Evolutionary conservation across 371 early-diverging fungal species (phyloP), one percentile per base, ranked within the genome.

Genomic region (Syncephalis plumigaleata): DNA sequence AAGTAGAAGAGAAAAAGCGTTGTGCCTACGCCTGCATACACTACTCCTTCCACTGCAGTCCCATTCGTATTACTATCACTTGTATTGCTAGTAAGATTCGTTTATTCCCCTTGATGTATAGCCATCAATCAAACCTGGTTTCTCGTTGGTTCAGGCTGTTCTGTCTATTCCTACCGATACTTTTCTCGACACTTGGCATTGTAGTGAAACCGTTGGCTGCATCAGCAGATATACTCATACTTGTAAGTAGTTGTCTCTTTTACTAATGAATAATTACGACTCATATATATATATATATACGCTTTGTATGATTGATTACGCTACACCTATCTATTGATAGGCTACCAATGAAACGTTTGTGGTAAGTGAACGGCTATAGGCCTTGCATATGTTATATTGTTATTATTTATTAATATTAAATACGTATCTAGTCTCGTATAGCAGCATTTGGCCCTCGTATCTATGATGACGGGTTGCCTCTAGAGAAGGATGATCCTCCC

Each of bases 361-460:
- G 36, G 49, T 48, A 48, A 27, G 18, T 16, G n/a, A 25, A 23
- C 9, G n/a, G 18, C 15, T 27, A 2, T 45, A 55, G 1, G 48
- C 60, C 0, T 57, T 73, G 15, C 60, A 66, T 54, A 47, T 52
- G 16, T 66, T 58, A 21, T 58, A 61, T 43, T 68, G 73, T 39
- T 77, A 11, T 31, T 31, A 31, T 31, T 31, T 31, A 11, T 11
- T 31, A 31, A 7, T 31, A 11, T 11, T 31, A 31, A 4, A 31
- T 31, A 31, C 31, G 11, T 31, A 31, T 31, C 71, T 63, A 71
- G 66, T 72, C 74, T 55, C 65, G 70, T 18, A 64, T 64, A 9
- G 78, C 81, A 3, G 66, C 74, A 1, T 78, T 80, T 63, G 79
- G 79, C 1, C 71, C 76, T 36, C 63, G 73, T 40, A 50, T 77